These are phyloP conservation scores for Epichloe festucae DNA, from an alignment of 2,329 filamentous ascomycete species.

Conservation along the genomic window DNA sequence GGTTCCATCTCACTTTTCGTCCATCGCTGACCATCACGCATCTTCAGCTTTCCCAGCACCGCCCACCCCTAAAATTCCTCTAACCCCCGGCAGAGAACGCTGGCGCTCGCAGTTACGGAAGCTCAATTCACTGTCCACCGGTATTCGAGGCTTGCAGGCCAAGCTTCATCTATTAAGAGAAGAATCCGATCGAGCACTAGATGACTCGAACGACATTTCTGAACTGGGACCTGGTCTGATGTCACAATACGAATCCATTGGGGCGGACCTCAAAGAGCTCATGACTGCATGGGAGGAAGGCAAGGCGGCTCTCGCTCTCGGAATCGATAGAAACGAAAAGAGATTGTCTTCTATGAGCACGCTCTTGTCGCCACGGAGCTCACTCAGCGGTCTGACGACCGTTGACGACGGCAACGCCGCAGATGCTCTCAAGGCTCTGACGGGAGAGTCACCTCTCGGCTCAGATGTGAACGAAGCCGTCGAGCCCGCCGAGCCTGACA, in stretches of 20 bases:
- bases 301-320: slow-evolving; percentile 66
- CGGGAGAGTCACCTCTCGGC: slow-evolving; percentile 49
- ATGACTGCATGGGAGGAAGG: slow-evolving; percentile 81
- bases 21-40: background rate
- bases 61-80: slow-evolving; percentile 42
- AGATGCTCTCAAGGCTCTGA: slow-evolving; percentile 64
- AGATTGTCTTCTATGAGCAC: slow-evolving; percentile 50
- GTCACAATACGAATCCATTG: slow-evolving; percentile 89
- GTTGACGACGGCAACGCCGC: slow-evolving; percentile 39
- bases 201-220: slow-evolving; percentile 57
- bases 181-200: slow-evolving; percentile 68
- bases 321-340: slow-evolving; percentile 70
- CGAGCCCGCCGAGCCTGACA: slow-evolving; percentile 49
- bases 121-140: slow-evolving; percentile 75
- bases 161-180: slow-evolving; percentile 88
- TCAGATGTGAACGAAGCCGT: slow-evolving; percentile 41
- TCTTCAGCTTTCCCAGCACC: slow-evolving; percentile 37
- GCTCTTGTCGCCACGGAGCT: slow-evolving; percentile 44
- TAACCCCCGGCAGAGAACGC: slow-evolving; percentile 67
- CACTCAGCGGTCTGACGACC: slow-evolving; percentile 55
- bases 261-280: slow-evolving; percentile 67
- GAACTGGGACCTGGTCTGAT: slow-evolving; percentile 71
- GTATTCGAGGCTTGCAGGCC: slow-evolving; percentile 82
- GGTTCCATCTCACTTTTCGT: background rate
- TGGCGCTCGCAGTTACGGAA: slow-evolving; percentile 80